These are phyloP conservation scores for Clarireedia hainanense DNA, from an alignment of 2,329 filamentous ascomycete genomes.

Conservation along the genomic window DNA sequence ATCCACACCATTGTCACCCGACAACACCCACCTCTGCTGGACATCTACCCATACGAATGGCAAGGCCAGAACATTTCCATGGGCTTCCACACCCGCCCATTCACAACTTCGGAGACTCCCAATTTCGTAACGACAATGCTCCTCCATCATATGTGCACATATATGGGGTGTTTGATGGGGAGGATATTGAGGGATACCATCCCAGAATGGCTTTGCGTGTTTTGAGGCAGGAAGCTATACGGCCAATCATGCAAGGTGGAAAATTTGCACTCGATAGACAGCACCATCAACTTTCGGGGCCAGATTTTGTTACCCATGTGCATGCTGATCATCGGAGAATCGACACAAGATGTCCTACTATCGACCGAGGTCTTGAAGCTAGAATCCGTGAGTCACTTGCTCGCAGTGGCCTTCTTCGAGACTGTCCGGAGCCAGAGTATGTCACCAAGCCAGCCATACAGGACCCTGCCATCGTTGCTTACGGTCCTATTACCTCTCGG, in stretches of 20 bases:
- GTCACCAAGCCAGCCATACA: background rate
- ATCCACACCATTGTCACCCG: background rate
- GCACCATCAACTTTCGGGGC: background rate
- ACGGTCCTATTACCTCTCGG: conserved; percentile 3
- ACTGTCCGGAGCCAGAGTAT: conserved; percentile 8
- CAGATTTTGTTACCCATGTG: background rate
- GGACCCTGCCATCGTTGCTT: conserved; percentile 22
- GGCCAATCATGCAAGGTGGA: background rate
- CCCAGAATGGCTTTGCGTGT: conserved; percentile 3
- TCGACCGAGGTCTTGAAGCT: conserved; percentile 5
- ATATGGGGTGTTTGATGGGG: background rate
- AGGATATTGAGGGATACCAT: background rate
- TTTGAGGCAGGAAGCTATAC: conserved; percentile 2
- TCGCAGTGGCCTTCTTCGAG: conserved; percentile 4
- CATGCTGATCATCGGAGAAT: background rate
- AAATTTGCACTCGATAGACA: background rate
- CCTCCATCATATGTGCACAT: background rate
- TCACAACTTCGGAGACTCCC: background rate
- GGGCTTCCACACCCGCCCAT: background rate
- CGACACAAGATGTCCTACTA: background rate
- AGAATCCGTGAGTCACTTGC: conserved; percentile 4
- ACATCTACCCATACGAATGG: background rate
- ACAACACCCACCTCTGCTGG: background rate
- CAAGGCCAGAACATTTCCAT: background rate
- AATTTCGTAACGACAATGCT: background rate